These are phyloP conservation scores for Collybiopsis luxurians DNA, from an alignment of 768 basidiomycete genomes.

Conservation along the genomic window DNA sequence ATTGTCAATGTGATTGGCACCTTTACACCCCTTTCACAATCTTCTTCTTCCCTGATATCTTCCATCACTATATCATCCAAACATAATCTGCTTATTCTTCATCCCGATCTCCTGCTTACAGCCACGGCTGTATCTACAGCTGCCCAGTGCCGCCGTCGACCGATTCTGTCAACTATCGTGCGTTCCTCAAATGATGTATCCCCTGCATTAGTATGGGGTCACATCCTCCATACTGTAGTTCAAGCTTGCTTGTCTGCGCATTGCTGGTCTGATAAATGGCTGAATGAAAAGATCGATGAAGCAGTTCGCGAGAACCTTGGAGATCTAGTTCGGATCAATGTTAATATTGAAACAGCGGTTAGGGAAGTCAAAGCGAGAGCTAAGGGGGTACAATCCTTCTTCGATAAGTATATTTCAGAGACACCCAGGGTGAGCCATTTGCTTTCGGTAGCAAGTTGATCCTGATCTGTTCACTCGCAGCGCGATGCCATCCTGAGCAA, in stretches of 20 bases:
- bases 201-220: constrained; percentile 84
- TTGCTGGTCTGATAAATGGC: constrained; percentile 61
- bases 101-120: constrained; percentile 91
- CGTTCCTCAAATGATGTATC: constrained; percentile 58
- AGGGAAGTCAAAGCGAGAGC: constrained; percentile 61
- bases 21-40: constrained; percentile 25
- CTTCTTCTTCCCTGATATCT: constrained; percentile 31
- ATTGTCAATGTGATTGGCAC: constrained; percentile 72
- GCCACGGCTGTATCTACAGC: constrained; percentile 86
- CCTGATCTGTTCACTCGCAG: constrained; percentile 32
- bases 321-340: constrained; percentile 59
- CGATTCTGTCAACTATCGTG: constrained; percentile 69
- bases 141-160: constrained; percentile 80
- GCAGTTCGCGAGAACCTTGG: constrained; percentile 52
- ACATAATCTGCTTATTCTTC: constrained; percentile 74
- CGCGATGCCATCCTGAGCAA: constrained; percentile 64
- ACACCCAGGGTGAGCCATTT: constrained; percentile 54
- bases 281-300: constrained; percentile 58
- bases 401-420: constrained; percentile 60
- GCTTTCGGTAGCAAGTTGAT: neutral
- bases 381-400: constrained; percentile 62
- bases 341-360: constrained; percentile 60
- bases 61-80: constrained; percentile 61
- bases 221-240: constrained; percentile 89
- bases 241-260: constrained; percentile 68